These are phyloP conservation scores for Inga oerstediana DNA, from an alignment of 306 rosid species.

Conservation along the genomic window DNA sequence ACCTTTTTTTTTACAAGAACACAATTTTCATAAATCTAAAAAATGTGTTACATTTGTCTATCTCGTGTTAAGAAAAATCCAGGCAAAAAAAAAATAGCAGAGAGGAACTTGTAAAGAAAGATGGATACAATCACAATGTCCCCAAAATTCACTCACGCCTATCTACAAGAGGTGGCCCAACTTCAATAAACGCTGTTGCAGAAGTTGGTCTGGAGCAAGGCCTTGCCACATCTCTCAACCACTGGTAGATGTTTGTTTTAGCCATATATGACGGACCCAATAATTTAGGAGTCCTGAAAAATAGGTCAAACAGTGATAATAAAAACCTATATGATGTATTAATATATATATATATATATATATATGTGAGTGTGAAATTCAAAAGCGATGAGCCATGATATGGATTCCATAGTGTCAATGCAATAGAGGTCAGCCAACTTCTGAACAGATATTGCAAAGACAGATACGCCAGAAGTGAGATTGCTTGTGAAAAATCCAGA, in stretches of 20 bases:
- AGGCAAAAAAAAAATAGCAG: background rate
- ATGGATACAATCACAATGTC: background rate
- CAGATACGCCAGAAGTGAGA: background rate
- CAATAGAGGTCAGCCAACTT: background rate
- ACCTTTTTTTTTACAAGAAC: background rate
- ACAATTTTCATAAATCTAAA: background rate
- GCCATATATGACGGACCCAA: constrained; percentile 38
- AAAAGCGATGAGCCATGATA: constrained; percentile 11
- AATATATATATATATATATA: too few relatives aligned
- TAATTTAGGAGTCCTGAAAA: constrained; percentile 35
- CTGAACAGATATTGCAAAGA: background rate
- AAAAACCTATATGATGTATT: constrained; percentile 23
- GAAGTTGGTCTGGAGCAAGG: constrained; percentile 35
- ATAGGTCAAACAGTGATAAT: constrained; percentile 52
- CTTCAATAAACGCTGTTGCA: constrained; percentile 38
- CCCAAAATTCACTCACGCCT: constrained; percentile 22
- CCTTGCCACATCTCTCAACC: constrained; percentile 38
- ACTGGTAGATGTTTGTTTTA: constrained; percentile 43
- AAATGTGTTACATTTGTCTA: background rate
- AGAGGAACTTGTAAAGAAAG: background rate
- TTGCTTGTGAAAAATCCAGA: background rate
- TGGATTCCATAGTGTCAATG: background rate
- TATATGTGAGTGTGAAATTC: background rate
- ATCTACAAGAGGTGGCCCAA: constrained; percentile 62
- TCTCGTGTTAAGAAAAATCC: background rate